Evolutionary conservation across 2,329 filamentous ascomycete species (phyloP), one percentile per base, ranked within the genome.

Genomic region (Corinectria fuckeliana): DNA sequence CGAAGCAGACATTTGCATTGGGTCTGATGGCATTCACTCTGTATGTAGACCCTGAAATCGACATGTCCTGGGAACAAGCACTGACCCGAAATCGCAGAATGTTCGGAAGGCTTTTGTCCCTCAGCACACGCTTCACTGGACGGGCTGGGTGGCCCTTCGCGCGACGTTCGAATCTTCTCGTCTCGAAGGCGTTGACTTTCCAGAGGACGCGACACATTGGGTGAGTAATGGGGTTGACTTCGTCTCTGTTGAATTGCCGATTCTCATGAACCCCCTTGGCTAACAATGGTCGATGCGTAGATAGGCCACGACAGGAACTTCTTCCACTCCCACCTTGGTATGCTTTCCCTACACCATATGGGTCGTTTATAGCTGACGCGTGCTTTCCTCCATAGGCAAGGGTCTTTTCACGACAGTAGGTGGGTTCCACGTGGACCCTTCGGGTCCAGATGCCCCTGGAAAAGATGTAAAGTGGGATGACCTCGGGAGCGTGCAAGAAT

Each of bases 11-110:
- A 68, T 84, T 38, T 66, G 85, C 21, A 75, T 86, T 14, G 83
- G 82, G 1, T 79, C 82, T 0, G 83, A 86, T 67, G 84, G 84
- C 36, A 80, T 85, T 45, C 80, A 81, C 64, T 84, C 81, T 18
- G 72, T 75, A 34, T 2, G 57, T 21, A 7, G 28, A 18, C 1
- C 34, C 7, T 11, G 0, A 9, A 8, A 4, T 9, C 9, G 6
- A 1, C 6, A 18, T 18, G 8, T 3, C 7, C 11, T 9, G 11
- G 20, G 6, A 26, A 41, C 4, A 18, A 14, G 13, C 14, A 10
- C 26, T 58, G 21, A 58, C 41, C 25, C 4, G 10, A 2, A 11
- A 9, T 13, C 2, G 50, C 14, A 65, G 62, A 56, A 41, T 2
- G 76, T 82, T 21, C 73, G 76, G 11, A 72, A 70, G 21, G 77